Percentiles rank a stretch among this genome's conserved stretches.
phyloP scores from a whole-genome alignment of 768 basidiomycete species.

The Mycena pura region DNA sequence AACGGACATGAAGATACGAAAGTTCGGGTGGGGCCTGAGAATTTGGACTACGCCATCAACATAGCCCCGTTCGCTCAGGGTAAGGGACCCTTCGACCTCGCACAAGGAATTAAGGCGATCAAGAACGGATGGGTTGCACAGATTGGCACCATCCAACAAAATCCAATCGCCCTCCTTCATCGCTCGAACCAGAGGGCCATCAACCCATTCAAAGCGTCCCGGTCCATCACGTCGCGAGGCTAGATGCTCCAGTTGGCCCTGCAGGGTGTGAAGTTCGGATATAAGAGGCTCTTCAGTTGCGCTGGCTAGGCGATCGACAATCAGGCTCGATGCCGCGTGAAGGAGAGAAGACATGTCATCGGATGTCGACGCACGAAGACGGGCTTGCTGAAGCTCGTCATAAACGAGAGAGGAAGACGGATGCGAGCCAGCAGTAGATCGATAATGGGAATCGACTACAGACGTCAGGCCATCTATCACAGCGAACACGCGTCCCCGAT shows the following conservation, averaged over 20 bases:
- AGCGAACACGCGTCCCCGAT: constrained; percentile 44
- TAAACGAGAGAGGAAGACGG: constrained; percentile 26
- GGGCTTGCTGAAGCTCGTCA: constrained; percentile 28
- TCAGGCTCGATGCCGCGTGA: constrained; percentile 31
- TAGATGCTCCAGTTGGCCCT: constrained; percentile 31
- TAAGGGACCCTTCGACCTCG: constrained; percentile 81
- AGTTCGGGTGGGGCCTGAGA: constrained; percentile 84
- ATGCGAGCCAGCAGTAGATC: constrained; percentile 42
- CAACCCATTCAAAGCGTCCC: constrained; percentile 91
- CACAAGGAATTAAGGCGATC: constrained; percentile 97
- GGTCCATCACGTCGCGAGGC: constrained; percentile 33
- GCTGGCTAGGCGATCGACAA: constrained; percentile 34
- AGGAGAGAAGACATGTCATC: constrained; percentile 27
- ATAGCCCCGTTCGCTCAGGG: constrained; percentile 89
- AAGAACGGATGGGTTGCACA: constrained; percentile 94
- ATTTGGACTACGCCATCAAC: constrained; percentile 77
- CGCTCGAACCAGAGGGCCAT: constrained; percentile 88
- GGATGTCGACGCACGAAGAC: constrained; percentile 16
- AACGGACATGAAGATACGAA: constrained; percentile 93
- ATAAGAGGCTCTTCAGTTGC: constrained; percentile 23
- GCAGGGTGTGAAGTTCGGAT: constrained; percentile 4
- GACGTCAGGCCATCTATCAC: constrained; percentile 49
- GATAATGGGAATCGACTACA: constrained; percentile 46
- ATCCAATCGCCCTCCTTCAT: constrained; percentile 91
- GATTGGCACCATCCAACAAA: constrained; percentile 89